These are phyloP conservation scores for Lachnellula subtilissima DNA, from an alignment of 2,329 filamentous ascomycete genomes.

Conservation along the genomic window DNA sequence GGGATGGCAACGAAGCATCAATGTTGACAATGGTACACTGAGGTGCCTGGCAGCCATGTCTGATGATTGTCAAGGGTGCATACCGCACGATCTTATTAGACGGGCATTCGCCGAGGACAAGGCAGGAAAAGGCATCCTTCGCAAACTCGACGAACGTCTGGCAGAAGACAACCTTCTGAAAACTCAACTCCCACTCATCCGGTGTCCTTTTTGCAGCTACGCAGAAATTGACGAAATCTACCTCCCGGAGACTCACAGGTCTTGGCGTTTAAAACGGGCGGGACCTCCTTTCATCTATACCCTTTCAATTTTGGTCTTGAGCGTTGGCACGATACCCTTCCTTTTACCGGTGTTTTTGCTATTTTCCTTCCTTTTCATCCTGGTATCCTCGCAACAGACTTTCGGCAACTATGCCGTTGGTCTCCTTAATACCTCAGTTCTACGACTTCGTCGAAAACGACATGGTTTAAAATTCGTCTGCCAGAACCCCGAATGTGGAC, in stretches of 20 bases:
- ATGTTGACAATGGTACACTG: slow-evolving; percentile 67
- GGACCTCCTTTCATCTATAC: slow-evolving; percentile 34
- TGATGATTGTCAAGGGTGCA: slow-evolving; percentile 66
- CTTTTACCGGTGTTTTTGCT: slow-evolving; percentile 49
- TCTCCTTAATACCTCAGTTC: slow-evolving; percentile 56
- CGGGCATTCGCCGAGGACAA: slow-evolving; percentile 67
- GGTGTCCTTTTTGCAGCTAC: slow-evolving; percentile 88
- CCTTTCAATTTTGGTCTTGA: slow-evolving; percentile 43
- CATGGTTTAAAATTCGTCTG: slow-evolving; percentile 77
- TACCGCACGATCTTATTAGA: slow-evolving; percentile 64
- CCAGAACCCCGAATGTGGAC: slow-evolving; percentile 61
- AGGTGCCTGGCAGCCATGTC: slow-evolving; percentile 75
- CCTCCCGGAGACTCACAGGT: slow-evolving; percentile 49
- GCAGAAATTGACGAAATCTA: slow-evolving; percentile 81
- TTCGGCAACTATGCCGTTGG: slow-evolving; percentile 38
- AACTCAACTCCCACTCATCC: slow-evolving; percentile 68
- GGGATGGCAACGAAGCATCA: slow-evolving; percentile 78
- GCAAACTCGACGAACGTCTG: slow-evolving; percentile 73
- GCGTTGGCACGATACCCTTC: slow-evolving; percentile 51
- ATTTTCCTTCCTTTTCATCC: slow-evolving; percentile 41
- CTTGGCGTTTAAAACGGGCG: slow-evolving; percentile 52
- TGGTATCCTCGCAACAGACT: slow-evolving; percentile 40
- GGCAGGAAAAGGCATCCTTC: slow-evolving; percentile 66
- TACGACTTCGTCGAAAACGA: slow-evolving; percentile 63
- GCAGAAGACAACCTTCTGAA: slow-evolving; percentile 71